These are phyloP conservation scores for Nemania sp. DNA, from an alignment of 2,329 filamentous ascomycete species.

Conservation along the genomic window DNA sequence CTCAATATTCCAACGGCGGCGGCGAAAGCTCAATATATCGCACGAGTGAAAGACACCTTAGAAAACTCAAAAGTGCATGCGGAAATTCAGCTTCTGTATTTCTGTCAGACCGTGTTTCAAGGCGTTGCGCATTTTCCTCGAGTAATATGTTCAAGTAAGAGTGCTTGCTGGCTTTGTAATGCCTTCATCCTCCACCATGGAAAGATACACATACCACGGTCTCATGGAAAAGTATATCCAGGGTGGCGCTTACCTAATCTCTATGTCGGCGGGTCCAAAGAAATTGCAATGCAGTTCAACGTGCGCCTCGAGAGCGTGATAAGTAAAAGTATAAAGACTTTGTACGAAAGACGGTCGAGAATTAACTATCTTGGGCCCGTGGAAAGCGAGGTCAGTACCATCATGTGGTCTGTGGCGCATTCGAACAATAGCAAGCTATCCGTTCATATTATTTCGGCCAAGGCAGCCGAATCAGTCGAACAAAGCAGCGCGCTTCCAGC, in stretches of 20 bases:
- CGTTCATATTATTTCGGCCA: too few species aligned
- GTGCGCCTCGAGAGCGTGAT: conserved; percentile 12
- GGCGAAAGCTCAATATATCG: conserved; percentile 17
- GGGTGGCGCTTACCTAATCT: conserved; percentile 48
- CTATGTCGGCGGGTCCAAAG: not conserved
- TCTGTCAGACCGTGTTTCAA: conserved; percentile 43
- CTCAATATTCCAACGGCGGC: not conserved
- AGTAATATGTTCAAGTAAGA: conserved; percentile 53
- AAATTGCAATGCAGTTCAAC: conserved; percentile 20
- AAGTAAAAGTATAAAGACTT: conserved; percentile 12
- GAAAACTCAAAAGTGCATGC: conserved; percentile 49
- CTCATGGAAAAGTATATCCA: conserved; percentile 50
- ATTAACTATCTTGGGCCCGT: conserved; percentile 18
- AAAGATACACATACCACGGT: conserved; percentile 45
- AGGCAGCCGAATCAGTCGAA: too few species aligned
- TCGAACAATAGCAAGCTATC: too few species aligned
- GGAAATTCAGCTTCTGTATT: conserved; percentile 53
- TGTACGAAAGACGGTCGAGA: conserved; percentile 7
- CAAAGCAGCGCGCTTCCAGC: too few species aligned
- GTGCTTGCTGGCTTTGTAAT: conserved; percentile 56
- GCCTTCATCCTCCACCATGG: conserved; percentile 49
- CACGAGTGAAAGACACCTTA: conserved; percentile 22
- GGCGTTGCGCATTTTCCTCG: conserved; percentile 39
- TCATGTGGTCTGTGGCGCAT: not conserved
- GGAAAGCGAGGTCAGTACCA: conserved; percentile 24